phyloP scores from a whole-genome alignment of 441 rosid species.

The Gossypium schwendimanii region DNA sequence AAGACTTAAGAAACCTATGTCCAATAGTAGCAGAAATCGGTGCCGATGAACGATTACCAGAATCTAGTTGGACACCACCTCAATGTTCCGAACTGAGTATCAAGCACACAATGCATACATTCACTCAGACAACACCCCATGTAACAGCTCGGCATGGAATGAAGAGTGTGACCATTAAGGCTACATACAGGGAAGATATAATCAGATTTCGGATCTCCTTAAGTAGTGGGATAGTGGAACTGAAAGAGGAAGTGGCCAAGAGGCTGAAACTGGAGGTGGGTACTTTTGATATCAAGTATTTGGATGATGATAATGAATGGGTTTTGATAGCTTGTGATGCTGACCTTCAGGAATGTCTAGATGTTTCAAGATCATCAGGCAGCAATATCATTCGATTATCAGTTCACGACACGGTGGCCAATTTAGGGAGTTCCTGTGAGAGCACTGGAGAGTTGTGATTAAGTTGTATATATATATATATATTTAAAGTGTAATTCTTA shows the following conservation, averaged over 20 bases:
- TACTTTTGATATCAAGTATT: constrained; percentile 71
- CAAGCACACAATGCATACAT: constrained; percentile 21
- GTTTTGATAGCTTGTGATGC: constrained; percentile 71
- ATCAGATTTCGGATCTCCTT: constrained; percentile 64
- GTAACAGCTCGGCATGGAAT: constrained; percentile 27
- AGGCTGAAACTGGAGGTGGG: constrained; percentile 76
- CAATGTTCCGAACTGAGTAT: constrained; percentile 27
- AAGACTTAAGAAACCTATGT: constrained; percentile 71
- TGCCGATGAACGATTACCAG: constrained; percentile 44
- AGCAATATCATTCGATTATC: constrained; percentile 52
- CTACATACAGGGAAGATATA: constrained; percentile 67
- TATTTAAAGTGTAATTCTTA: constrained; percentile 12
- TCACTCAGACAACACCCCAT: constrained; percentile 14
- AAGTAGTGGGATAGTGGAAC: constrained; percentile 41
- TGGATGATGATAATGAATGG: constrained; percentile 81
- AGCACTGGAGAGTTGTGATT: constrained; percentile 41
- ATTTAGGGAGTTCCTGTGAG: constrained; percentile 81
- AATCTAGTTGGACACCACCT: constrained; percentile 36
- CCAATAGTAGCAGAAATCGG: constrained; percentile 38
- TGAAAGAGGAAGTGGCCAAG: constrained; percentile 73
- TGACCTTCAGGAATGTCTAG: constrained; percentile 74
- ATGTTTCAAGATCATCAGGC: constrained; percentile 56
- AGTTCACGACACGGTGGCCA: constrained; percentile 51
- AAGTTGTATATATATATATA: constrained; percentile 16
- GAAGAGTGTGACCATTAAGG: constrained; percentile 55